A percentile compares a stretch with the other conserved stretches of the same genome.
phyloP scores from a whole-genome alignment of 495 filamentous ascomycete species.

The Amniculicola lignicola region DNA sequence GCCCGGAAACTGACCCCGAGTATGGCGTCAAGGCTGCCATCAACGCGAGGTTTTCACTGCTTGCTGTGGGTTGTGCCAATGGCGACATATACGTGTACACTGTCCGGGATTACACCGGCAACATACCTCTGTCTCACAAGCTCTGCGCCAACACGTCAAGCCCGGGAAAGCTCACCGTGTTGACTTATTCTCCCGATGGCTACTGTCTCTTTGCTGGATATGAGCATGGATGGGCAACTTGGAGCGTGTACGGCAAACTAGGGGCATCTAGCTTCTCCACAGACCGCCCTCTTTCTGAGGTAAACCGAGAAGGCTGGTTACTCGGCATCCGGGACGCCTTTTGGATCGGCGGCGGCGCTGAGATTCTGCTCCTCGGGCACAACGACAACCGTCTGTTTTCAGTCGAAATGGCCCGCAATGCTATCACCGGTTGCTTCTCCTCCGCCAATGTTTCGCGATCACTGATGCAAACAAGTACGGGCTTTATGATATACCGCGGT shows the following conservation, averaged over 20 bases:
- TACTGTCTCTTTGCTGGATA: slow-evolving; percentile 95
- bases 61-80: slow-evolving; percentile 80
- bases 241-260: slow-evolving; percentile 94
- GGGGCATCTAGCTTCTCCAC: slow-evolving; percentile 75
- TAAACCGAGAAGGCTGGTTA: slow-evolving; percentile 76
- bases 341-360: slow-evolving; percentile 86
- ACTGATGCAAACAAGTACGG: slow-evolving; percentile 80
- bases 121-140: slow-evolving; percentile 84
- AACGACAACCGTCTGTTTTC: slow-evolving; percentile 78
- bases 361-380: slow-evolving; percentile 68
- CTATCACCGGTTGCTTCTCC: slow-evolving; percentile 83
- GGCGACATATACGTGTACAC: slow-evolving; percentile 83
- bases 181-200: slow-evolving; percentile 91
- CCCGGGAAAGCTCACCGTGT: slow-evolving; percentile 66
- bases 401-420: slow-evolving; percentile 87
- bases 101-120: slow-evolving; percentile 87
- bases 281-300: slow-evolving; percentile 59
- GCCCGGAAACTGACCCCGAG: slow-evolving; percentile 56
- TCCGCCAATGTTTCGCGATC: slow-evolving; percentile 84
- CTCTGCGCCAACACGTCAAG: slow-evolving; percentile 63
- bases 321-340: slow-evolving; percentile 67
- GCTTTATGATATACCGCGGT: slow-evolving; percentile 86
- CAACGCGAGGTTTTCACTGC: slow-evolving; percentile 89
- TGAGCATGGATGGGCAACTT: slow-evolving; percentile 88
- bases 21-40: slow-evolving; percentile 73